phyloP scores from a whole-genome alignment of 768 basidiomycete genomes.

The Rhizopogon vulgaris region DNA sequence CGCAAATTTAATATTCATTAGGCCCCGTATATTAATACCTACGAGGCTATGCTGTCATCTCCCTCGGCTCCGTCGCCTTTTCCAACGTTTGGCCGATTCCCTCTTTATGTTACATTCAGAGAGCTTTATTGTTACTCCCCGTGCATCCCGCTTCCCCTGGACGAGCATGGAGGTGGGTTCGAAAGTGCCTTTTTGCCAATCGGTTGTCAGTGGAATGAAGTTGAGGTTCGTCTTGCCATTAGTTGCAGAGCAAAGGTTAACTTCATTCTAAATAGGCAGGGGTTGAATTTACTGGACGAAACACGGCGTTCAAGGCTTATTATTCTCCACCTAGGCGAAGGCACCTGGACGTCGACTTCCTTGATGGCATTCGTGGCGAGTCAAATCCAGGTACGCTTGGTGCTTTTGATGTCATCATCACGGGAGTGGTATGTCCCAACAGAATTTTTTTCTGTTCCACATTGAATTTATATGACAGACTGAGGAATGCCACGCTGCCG shows the following conservation, averaged over 20 bases:
- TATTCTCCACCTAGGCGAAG: constrained; percentile 33
- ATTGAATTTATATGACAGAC: constrained; percentile 28
- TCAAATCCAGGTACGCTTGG: constrained; percentile 7
- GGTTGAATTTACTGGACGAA: constrained; percentile 24
- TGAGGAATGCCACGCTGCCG: constrained; percentile 37
- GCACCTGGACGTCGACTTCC: constrained; percentile 7
- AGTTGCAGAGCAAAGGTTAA: not conserved
- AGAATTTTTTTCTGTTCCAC: not conserved
- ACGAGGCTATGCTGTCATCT: constrained; percentile 30
- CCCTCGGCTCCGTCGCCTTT: constrained; percentile 29
- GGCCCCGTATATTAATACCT: constrained; percentile 35
- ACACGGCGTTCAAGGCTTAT: constrained; percentile 28
- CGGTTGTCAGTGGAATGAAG: constrained; percentile 29
- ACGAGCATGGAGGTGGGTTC: constrained; percentile 29
- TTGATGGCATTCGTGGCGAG: not conserved
- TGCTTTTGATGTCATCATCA: constrained; percentile 44
- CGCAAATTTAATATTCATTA: constrained; percentile 13
- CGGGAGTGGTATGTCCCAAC: constrained; percentile 38
- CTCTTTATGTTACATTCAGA: constrained; percentile 42
- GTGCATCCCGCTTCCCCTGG: constrained; percentile 27
- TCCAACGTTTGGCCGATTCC: constrained; percentile 32
- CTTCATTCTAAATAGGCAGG: constrained; percentile 16
- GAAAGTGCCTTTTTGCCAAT: constrained; percentile 43
- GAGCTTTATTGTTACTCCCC: constrained; percentile 40
- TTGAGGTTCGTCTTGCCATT: constrained; percentile 15